Conservation (phyloP, 768 basidiomycete genomes). For the Suillus americanus region DNA sequence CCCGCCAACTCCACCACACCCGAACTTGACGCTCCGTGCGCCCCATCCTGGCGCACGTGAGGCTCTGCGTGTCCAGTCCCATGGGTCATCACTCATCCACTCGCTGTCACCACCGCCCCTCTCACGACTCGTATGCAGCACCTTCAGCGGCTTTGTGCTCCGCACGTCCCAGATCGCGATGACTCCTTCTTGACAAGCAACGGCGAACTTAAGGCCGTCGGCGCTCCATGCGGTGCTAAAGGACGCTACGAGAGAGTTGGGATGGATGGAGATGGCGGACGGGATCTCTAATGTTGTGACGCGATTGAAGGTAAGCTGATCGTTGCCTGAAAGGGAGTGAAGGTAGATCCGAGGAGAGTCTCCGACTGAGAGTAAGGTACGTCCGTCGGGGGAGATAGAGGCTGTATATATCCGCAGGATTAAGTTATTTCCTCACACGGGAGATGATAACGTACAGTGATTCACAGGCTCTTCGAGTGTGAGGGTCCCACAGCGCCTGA, state of each 20-base stretch:
- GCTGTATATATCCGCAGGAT: slow-evolving; percentile 43
- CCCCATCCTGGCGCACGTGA: slow-evolving; percentile 78
- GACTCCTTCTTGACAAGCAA: slow-evolving; percentile 79
- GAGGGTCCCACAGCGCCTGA: slow-evolving; percentile 53
- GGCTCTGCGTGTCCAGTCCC: slow-evolving; percentile 62
- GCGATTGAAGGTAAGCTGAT: slow-evolving; percentile 57
- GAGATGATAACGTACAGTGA: slow-evolving; percentile 56
- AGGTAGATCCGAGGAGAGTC: slow-evolving; percentile 87
- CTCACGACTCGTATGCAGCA: slow-evolving; percentile 56
- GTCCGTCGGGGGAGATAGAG: slow-evolving; percentile 87
- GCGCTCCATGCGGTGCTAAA: slow-evolving; percentile 80
- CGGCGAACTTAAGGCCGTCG: slow-evolving; percentile 77
- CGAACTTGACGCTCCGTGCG: slow-evolving; percentile 84
- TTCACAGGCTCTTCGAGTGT: slow-evolving; percentile 72
- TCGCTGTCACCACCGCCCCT: slow-evolving; percentile 44
- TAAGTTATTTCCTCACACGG: slow-evolving; percentile 6
- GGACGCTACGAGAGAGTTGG: slow-evolving; percentile 58
- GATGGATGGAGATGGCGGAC: slow-evolving; percentile 45
- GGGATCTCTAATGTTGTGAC: slow-evolving; percentile 71
- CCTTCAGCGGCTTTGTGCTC: slow-evolving; percentile 66
- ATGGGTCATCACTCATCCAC: slow-evolving; percentile 63
- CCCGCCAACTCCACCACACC: slow-evolving; percentile 51
- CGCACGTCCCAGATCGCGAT: slow-evolving; percentile 85
- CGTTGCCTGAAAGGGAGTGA: slow-evolving; percentile 71
- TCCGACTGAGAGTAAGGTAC: slow-evolving; percentile 85